These are phyloP conservation scores for Aquilaria sinensis DNA, from an alignment of 345 rosid genomes.

Conservation along the genomic window DNA sequence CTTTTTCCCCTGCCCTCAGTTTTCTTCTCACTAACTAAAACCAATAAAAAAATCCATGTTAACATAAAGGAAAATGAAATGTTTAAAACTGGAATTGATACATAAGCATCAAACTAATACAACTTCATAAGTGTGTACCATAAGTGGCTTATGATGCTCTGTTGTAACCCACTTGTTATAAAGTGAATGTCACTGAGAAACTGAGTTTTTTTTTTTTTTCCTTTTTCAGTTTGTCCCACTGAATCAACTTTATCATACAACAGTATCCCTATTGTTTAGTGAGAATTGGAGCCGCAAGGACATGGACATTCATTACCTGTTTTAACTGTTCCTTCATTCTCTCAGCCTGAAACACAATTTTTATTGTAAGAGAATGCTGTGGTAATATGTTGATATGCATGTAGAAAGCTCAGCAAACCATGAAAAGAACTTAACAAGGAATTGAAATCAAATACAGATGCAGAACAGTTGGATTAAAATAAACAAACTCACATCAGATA, in stretches of 20 bases:
- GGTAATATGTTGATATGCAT: background rate
- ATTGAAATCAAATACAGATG: background rate
- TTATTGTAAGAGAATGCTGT: background rate
- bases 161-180: no score
- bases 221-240: no score
- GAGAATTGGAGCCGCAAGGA: background rate
- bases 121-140: no score
- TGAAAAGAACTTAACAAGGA: background rate
- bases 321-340: constrained; percentile 57
- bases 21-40: background rate
- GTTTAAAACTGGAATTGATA: no score
- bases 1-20: background rate
- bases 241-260: background rate
- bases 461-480: background rate
- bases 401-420: background rate
- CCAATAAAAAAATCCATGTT: constrained; percentile 1
- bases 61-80: background rate
- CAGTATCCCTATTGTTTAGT: background rate
- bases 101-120: no score
- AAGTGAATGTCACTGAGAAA: no score
- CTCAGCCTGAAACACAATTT: constrained; percentile 43
- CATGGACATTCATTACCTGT: constrained; percentile 34
- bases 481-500: no score
- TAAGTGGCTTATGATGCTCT: no score
- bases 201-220: no score